These are phyloP conservation scores for Schizonepeta tenuifolia DNA, from an alignment of 257 asterid genomes.

Conservation along the genomic window DNA sequence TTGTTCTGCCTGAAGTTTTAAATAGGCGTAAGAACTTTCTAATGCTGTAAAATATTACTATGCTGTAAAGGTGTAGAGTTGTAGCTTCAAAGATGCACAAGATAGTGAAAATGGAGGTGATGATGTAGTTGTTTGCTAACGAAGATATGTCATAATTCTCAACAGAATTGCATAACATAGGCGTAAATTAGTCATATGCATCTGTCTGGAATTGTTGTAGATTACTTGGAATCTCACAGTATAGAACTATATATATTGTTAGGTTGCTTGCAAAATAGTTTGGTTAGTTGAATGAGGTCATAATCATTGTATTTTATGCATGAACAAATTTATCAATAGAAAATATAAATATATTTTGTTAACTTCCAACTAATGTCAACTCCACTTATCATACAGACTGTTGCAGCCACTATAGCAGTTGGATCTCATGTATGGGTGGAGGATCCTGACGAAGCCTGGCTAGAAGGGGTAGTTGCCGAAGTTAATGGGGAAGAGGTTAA, in stretches of 20 bases:
- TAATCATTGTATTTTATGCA: conserved; percentile 4
- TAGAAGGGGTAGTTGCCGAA: conserved; percentile 77
- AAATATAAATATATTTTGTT: background rate
- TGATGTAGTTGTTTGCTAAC: background rate
- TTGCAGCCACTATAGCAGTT: conserved; percentile 59
- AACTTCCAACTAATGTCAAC: conserved; percentile 17
- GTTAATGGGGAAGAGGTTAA: conserved; percentile 67
- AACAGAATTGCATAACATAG: background rate
- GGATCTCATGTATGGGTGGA: conserved; percentile 97
- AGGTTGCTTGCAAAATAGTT: conserved; percentile 13
- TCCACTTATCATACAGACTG: conserved; percentile 55
- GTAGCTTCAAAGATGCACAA: background rate
- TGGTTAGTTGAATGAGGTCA: conserved; percentile 4
- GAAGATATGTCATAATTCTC: background rate
- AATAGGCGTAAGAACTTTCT: conserved; percentile 6
- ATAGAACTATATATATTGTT: background rate
- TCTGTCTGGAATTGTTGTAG: background rate
- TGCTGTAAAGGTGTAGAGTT: background rate
- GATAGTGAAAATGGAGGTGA: background rate
- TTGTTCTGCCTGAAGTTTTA: background rate
- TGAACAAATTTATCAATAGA: background rate
- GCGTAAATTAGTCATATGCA: background rate
- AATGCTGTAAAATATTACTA: background rate
- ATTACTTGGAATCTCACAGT: background rate
- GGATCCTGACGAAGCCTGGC: conserved; percentile 90